Evolutionary conservation across 345 rosid species (phyloP), one percentile per base, ranked within the genome.

Genomic region (Camelina sativa): DNA sequence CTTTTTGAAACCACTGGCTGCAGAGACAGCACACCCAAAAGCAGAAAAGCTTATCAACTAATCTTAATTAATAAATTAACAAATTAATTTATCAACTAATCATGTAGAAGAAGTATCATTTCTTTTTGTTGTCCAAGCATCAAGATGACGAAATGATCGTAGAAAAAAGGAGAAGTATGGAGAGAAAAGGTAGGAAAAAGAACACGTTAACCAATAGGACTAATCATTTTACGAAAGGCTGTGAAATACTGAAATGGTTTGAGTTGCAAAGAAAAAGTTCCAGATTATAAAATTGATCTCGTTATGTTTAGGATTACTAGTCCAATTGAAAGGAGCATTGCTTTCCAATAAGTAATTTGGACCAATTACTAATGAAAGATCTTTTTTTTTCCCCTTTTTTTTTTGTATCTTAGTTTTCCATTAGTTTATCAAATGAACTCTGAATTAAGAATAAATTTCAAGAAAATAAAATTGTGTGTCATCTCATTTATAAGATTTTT

Each of bases 91-190:
- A 48, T 48, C 30, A 47, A 25, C 35, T 47, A 65, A 74, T 74
- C 47, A 74, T 56, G 51, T 20, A 57, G 60, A 46, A 65, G 37
- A 71, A 71, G 5, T 12, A 70, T 59, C 57, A 70, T 70, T 58
- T 46, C 0, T 58, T 32, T 58, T 59, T 58, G 6, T 41, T 69
- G 73, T 41, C 73, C 6, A 65, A 65, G 51, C 72, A 74, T 35
- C 65, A 46, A 65, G 71, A 46, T 65, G 58, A 73, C 71, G 65
- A 55, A 65, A 60, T 48, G 75, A 71, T 59, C 11, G 32, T 65
- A 44, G 19, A 28, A 35, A 71, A 59, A 46, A 20, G 8, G 25
- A 8, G 1, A 46, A 56, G 41, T 8, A 20, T 56, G 65, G 65
- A 46, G 65, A 46, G 71, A 74, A 74, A 65, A 57, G 77, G 20